Base-by-base conservation (phyloP, 2,329 filamentous ascomycete species). In the Paraphaeosphaeria minitans region DNA sequence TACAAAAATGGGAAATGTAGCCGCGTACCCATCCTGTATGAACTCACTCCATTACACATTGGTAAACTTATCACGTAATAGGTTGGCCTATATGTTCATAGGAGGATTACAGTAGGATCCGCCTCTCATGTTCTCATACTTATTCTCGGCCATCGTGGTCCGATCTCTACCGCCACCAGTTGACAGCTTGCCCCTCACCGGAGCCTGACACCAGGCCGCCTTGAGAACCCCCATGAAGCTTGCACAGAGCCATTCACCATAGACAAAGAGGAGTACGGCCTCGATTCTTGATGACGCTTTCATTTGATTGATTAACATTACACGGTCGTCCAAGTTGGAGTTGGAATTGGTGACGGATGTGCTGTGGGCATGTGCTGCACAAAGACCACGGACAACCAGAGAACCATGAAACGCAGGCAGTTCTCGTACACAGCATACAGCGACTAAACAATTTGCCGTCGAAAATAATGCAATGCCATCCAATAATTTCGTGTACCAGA, bases 381-480 rank as follows among this genome's bases (percentile, higher is more conserved):
- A 27, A 48, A n/a, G 27, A 48, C 27, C 45, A 48, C 27, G 12
- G 27, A 16, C 22, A n/a, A 6, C 22, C 10, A 29, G 10, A 27
- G 19, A 48, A 3, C 21, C 14, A 31, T 31, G 29, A 8, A 31
- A 10, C 29, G 29, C 29, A 29, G 13, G 49, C 21, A 33, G 16
- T 33, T 16, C 5, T 33, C 46, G 2, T 16, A 14, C 10, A 33
- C 2, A 48, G 5, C 27, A 27, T 19, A 33, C 45, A 48, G 45
- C 24, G 5, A 31, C 27, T 10, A n/a, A 22, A 24, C 21, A 50
- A 39, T 50, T 9, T 50, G 29, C 16, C 42, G 35, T 35, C 14
- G 21, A 29, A 10, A 29, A 42, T 35, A 42, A 42, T 41, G 14
- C n/a, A 53, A 53, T 41, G 51, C 51, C 51, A n/a, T 41, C 41